Base-by-base conservation (phyloP, 2,329 filamentous ascomycete species). In the Niveomyces coronatus region DNA sequence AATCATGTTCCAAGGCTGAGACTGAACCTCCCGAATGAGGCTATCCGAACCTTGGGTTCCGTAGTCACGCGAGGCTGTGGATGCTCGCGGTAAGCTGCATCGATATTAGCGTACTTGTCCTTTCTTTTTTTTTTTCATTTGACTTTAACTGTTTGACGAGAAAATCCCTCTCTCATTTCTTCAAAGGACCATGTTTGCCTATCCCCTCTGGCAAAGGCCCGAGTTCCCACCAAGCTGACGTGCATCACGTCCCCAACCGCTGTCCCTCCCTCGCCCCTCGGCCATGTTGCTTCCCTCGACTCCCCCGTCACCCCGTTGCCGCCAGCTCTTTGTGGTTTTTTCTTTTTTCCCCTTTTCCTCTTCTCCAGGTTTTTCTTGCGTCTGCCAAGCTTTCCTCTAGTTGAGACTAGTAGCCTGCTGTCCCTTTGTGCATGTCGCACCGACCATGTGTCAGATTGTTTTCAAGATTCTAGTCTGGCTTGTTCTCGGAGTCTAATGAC, bases 241-340 rank as follows among this genome's bases (percentile, higher is more conserved):
- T n/a, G n/a, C n/a, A n/a, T n/a, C n/a, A n/a, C n/a, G n/a, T n/a
- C n/a, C n/a, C n/a, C n/a, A n/a, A n/a, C n/a, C n/a, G n/a, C n/a
- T n/a, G n/a, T n/a, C n/a, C n/a, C n/a, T n/a, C n/a, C n/a, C n/a
- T n/a, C n/a, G n/a, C n/a, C n/a, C n/a, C n/a, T 29, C 23, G 17
- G 37, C 31, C 31, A 39, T 39, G 37, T 39, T 39, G 37, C 31
- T 34, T 39, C 31, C 31, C 30, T 29, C 37, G 37, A 39, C 37
- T 39, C 37, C 37, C 37, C 37, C 30, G 11, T 34, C 31, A 36
- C 34, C 9, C n/a, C n/a, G n/a, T n/a, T n/a, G n/a, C n/a, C n/a
- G n/a, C n/a, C n/a, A n/a, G n/a, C n/a, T n/a, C 36, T 39, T 20
- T 22, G 23, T 31, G 36, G 36, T 28, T 18, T 39, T 29, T 17